Conservation (phyloP, 345 rosid genomes). For the Citrus cavaleriei region DNA sequence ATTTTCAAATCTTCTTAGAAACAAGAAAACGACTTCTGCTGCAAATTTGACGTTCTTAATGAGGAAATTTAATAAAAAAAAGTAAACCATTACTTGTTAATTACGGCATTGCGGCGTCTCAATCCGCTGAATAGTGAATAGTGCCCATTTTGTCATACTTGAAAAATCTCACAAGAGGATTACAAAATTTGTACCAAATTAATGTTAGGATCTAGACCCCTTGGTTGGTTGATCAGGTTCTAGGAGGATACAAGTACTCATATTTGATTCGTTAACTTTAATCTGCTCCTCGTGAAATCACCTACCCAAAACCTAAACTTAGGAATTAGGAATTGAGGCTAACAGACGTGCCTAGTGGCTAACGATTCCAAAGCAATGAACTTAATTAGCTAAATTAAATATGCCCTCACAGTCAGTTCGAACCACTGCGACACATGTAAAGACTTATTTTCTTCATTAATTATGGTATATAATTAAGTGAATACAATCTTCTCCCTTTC, state of each 20-base stretch:
- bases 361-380: not conserved
- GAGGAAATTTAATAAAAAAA: no score
- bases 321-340: not conserved
- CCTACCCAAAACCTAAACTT: not conserved
- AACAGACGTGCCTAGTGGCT: not conserved
- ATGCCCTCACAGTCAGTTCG: no score
- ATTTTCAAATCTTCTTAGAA: not conserved
- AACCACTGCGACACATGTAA: accelerated
- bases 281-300: not conserved
- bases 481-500: accelerated
- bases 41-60: not conserved
- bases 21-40: not conserved
- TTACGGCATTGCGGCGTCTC: not conserved
- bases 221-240: no score
- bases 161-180: no score
- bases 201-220: no score
- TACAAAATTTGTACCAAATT: no score
- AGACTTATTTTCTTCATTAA: no score
- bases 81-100: no score
- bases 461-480: no score
- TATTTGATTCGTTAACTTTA: not conserved
- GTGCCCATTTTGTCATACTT: no score
- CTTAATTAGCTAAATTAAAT: not conserved
- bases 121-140: no score
- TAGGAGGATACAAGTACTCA: not conserved